Evolutionary conservation across 805 yeast genomes (phyloP).

Genomic region (Hanseniaspora mollemarum): DNA sequence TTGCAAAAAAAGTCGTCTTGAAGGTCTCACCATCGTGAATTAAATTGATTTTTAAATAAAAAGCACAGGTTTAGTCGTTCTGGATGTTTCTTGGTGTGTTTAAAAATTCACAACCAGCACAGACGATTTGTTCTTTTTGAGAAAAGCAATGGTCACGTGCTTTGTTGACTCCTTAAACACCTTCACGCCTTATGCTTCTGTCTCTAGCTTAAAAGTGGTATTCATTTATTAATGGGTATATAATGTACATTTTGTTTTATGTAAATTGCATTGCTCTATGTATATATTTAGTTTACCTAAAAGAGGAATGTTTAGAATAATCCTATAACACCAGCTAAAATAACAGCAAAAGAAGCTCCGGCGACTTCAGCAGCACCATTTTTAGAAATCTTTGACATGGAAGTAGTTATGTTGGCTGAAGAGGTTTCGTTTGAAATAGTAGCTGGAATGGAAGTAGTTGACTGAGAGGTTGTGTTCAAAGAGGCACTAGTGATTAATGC

Average conservation of each 20-base stretch:
- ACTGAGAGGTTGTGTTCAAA: constrained; percentile 37
- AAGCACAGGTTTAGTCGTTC: background rate
- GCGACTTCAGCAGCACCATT: constrained; percentile 24
- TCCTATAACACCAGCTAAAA: constrained; percentile 25
- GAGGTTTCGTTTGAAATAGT: constrained; percentile 50
- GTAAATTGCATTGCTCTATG: background rate
- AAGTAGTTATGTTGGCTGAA: constrained; percentile 38
- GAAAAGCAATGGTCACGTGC: background rate
- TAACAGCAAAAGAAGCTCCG: constrained; percentile 22
- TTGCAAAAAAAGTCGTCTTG: background rate
- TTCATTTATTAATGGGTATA: background rate
- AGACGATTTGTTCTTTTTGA: no score
- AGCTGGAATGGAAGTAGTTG: constrained; percentile 34
- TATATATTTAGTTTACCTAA: background rate
- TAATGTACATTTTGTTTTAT: background rate
- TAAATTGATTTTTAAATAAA: no score
- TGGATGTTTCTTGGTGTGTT: background rate
- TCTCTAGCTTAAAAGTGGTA: background rate
- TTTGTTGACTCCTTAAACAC: no score
- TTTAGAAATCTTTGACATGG: constrained; percentile 30
- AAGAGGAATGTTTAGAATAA: constrained; percentile 19
- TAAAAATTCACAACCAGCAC: background rate
- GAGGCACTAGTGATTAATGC: constrained; percentile 36
- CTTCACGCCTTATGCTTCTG: no score
- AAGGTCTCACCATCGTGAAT: background rate